Evolutionary conservation across 1,139 yeast species (phyloP), one percentile per base, ranked within the genome.

Genomic region (Zhuliangozyma blackwelliae): DNA sequence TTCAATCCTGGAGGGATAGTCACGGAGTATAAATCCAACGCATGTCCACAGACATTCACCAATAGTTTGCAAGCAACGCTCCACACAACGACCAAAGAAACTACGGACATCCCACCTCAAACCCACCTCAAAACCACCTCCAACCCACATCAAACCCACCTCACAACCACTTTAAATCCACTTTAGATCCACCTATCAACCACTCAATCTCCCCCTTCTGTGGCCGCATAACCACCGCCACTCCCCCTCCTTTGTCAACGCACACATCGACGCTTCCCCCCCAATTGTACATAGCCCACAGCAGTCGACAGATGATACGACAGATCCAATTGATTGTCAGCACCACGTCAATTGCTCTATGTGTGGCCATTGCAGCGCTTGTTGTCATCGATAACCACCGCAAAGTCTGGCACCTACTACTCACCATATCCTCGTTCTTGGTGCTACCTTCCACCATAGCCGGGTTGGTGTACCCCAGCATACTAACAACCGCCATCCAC

Each of bases 241-340:
- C 28, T 21, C 35, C 35, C 29, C 19, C 31, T n/a, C 13, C 27
- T 25, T 33, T 13, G n/a, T 19, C 10, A 25, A 20, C 25, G 16
- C 16, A 12, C 33, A 10, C 22, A 10, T 12, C 29, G 25, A 33
- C 29, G 25, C 31, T 31, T 13, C 27, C 33, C n/a, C 25, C 28
- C 29, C 34, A 6, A 16, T 16, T 16, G 16, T 16, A 16, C 16
- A 16, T 16, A 16, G 16, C 16, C 16, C 16, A 16, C 16, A 16
- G 16, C 16, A 16, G 16, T 16, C 16, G 16, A 16, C 16, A 16
- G 16, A 28, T 37, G 25, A 34, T 42, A 32, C 40, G 44, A 35
- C 35, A 32, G 35, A 31, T 43, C 5, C 47, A 44, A 13, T 12
- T 43, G 5, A 19, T 39, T 3, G 32, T 32, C 19, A 16, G 32